phyloP scores from a whole-genome alignment of 352 stramenopile genomes.

The Phytophthora sansomeana region DNA sequence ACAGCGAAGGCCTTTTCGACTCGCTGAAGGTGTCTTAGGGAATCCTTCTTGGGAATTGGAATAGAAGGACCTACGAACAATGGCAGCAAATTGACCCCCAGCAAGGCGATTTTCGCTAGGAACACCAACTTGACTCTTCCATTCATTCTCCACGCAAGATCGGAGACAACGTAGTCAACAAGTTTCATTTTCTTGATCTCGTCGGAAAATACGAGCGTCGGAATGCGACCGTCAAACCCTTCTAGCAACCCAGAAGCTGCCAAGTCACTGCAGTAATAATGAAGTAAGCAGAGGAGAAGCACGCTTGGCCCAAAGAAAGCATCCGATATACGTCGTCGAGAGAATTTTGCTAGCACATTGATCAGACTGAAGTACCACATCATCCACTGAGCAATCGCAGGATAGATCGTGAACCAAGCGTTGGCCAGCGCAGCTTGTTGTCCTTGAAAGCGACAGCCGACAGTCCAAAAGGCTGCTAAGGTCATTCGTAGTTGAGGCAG shows the following conservation, averaged over 20 bases:
- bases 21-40: not conserved
- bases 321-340: slow-evolving; percentile 14
- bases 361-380: slow-evolving; percentile 35
- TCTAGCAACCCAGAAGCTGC: slow-evolving; percentile 15
- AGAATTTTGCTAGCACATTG: slow-evolving; percentile 26
- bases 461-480: slow-evolving; percentile 40
- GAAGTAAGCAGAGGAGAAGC: slow-evolving; percentile 7
- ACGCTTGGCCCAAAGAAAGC: slow-evolving; percentile 15
- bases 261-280: slow-evolving; percentile 25
- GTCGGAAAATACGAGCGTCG: slow-evolving; percentile 31
- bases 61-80: slow-evolving; percentile 29
- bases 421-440: slow-evolving; percentile 42
- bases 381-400: slow-evolving; percentile 29
- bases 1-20: slow-evolving; percentile 44
- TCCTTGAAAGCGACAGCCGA: slow-evolving; percentile 49
- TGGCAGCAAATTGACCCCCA: slow-evolving; percentile 39
- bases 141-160: slow-evolving; percentile 42
- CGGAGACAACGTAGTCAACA: slow-evolving; percentile 39
- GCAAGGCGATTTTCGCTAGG: slow-evolving; percentile 33
- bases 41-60: not conserved
- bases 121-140: slow-evolving; percentile 38
- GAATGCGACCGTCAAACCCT: slow-evolving; percentile 33
- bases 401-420: slow-evolving; percentile 38
- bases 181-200: slow-evolving; percentile 35
- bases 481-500: slow-evolving; percentile 43